Percentiles rank a stretch among this genome's conserved stretches.
Conservation (phyloP, 768 basidiomycete species). For the Coprinellus micaceus region DNA sequence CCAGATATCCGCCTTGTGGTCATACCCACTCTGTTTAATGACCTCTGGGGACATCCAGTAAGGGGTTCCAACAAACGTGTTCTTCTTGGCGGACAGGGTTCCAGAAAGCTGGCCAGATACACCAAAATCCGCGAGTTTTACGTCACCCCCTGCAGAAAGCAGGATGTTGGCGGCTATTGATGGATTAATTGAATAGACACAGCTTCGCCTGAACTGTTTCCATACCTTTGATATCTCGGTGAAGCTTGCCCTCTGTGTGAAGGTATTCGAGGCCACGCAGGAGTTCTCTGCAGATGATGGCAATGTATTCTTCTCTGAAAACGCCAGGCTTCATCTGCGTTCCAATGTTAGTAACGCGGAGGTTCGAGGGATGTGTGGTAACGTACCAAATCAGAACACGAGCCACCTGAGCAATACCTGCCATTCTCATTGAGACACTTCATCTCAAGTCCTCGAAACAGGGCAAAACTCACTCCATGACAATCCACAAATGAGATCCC, state of each 20-base stretch:
- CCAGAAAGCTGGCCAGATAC: slow-evolving; percentile 97
- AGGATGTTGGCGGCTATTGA: slow-evolving; percentile 86
- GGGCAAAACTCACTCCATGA: slow-evolving; percentile 87
- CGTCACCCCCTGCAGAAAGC: slow-evolving; percentile 87
- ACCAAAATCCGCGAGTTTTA: slow-evolving; percentile 98
- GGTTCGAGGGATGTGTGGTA: slow-evolving; percentile 12
- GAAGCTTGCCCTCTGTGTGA: slow-evolving; percentile 93
- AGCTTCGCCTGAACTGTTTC: too few relatives aligned
- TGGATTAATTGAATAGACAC: too few relatives aligned
- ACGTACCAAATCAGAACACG: slow-evolving; percentile 90
- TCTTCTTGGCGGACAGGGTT: slow-evolving; percentile 91
- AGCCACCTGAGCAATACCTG: slow-evolving; percentile 96
- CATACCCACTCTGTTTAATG: slow-evolving; percentile 99
- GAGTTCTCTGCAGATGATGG: slow-evolving; percentile 91
- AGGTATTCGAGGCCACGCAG: slow-evolving; percentile 92
- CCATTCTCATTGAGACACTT: too few relatives aligned
- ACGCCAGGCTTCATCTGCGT: slow-evolving; percentile 95
- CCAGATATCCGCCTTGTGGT: slow-evolving; percentile 99
- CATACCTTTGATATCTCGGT: slow-evolving; percentile 97
- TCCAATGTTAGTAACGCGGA: slow-evolving; percentile 14
- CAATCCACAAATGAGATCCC: slow-evolving; percentile 96
- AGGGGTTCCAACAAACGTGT: slow-evolving; percentile 96
- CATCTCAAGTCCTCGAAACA: too few relatives aligned
- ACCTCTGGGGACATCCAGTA: slow-evolving; percentile 99
- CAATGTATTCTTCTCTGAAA: slow-evolving; percentile 98